Conservation (phyloP, 2,329 filamentous ascomycete species). For the Cadophora sp. region DNA sequence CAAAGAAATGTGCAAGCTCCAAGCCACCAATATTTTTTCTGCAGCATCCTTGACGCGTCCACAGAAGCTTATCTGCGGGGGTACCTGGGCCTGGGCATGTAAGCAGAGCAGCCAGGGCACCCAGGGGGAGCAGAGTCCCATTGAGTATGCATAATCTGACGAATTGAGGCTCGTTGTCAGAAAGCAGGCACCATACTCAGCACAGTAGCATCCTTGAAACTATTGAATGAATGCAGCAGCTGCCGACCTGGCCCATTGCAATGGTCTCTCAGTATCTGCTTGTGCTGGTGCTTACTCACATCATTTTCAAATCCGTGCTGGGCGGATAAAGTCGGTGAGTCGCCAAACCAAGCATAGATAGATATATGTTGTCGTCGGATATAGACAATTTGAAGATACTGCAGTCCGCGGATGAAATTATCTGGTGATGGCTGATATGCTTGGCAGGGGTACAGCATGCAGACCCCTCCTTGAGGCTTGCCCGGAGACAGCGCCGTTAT, state of each 20-base stretch:
- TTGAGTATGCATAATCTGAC: conserved; percentile 1
- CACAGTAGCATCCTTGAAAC: not conserved
- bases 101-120: not conserved
- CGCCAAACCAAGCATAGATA: not conserved
- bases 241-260: not conserved
- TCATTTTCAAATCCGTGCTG: not conserved
- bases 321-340: not conserved
- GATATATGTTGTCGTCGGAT: not conserved
- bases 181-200: not conserved
- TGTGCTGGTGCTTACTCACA: not conserved
- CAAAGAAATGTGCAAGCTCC: not conserved
- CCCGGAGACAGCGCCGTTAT: conserved; percentile 4
- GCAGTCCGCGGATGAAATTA: conserved; percentile 5
- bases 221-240: conserved; percentile 4
- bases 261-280: not conserved
- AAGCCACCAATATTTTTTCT: conserved; percentile 7
- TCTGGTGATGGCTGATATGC: not conserved
- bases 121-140: conserved; percentile 4
- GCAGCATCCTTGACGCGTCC: conserved; percentile 5
- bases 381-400: not conserved
- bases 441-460: conserved; percentile 15
- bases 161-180: not conserved
- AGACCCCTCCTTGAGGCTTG: not conserved
- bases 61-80: conserved; percentile 5
- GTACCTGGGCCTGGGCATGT: not conserved